Evolutionary conservation across 306 rosid species (phyloP).

Genomic region (Aeschynomene evenia): DNA sequence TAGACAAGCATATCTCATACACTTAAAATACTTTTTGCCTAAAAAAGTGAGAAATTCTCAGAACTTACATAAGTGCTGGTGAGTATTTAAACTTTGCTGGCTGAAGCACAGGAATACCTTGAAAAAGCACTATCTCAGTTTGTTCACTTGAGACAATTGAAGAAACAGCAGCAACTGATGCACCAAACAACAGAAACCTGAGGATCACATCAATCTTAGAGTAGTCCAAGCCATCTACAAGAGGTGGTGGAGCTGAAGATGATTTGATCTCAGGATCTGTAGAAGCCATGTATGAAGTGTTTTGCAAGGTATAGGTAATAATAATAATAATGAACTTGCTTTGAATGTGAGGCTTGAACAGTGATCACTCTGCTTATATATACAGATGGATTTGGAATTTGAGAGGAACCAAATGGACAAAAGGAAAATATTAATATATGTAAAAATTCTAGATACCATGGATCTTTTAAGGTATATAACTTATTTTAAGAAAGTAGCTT

Average conservation of each 20-base stretch:
- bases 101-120: background rate
- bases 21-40: background rate
- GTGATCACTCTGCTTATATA: constrained; percentile 14
- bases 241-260: constrained; percentile 8
- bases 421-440: too few species aligned
- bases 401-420: background rate
- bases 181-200: constrained; percentile 53
- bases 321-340: constrained; percentile 6
- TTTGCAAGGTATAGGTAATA: constrained; percentile 19
- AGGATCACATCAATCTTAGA: constrained; percentile 44
- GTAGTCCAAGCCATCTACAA: background rate
- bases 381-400: background rate
- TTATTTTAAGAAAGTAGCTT: too few species aligned
- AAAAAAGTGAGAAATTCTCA: constrained; percentile 1
- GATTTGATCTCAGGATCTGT: constrained; percentile 37
- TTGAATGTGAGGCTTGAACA: constrained; percentile 6
- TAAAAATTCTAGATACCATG: too few species aligned
- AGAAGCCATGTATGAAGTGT: constrained; percentile 51
- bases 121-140: constrained; percentile 21
- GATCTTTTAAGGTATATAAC: too few species aligned
- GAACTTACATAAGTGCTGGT: constrained; percentile 72
- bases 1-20: background rate
- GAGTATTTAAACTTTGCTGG: constrained; percentile 59
- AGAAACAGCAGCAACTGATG: constrained; percentile 49
- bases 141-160: constrained; percentile 58